Evolutionary conservation across 441 rosid genomes (phyloP), one percentile per base, ranked within the genome.

Genomic region (Metrosideros polymorpha): DNA sequence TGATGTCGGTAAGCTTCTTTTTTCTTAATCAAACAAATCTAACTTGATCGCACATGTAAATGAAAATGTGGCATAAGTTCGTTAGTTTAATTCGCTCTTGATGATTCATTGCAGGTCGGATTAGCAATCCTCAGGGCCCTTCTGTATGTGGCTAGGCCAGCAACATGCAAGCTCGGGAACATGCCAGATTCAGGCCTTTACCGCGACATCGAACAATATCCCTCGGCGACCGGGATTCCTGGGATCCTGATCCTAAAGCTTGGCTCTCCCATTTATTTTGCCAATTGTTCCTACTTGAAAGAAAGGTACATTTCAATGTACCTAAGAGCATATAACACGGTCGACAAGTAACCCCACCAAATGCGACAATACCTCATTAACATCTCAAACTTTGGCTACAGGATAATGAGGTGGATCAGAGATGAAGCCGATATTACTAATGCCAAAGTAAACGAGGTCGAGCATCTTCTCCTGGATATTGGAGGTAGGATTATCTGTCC

Each of bases 251-350:
- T 93, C 91, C 91, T 97, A 25, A 98, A 96, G 83, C 84, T 97
- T n/a, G 99, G 98, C 39, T 96, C 99, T 71, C 99, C 99, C 17
- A 85, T 97, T 87, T 97, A 95, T 86, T 97, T 94, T 85, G 96
- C 99, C 49, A 97, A 96, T 77, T 85, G 92, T 71, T 91, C 92
- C 87, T 97, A 97, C 71, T 56, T 96, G 8, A 93, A 95, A 45
- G 99, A 97, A 85, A 94, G 98, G 98, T 93, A 90, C 52, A 9
- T 27, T 71, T 75, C 84, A 53, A 51, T 25, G 42, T 82, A 45
- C 35, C 25, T 18, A 30, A 82, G 39, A 49, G 84, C 30, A 4
- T 9, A 45, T 82, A 6, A n/a, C 55, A 47, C 3, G 84, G 42
- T 82, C n/a, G 9, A 51, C 49, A 85, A 49, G n/a, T 71, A 6